A percentile compares a stretch with the other conserved stretches of the same genome.
Conservation (phyloP, 257 asterid genomes). For the Forsythia suspensa region DNA sequence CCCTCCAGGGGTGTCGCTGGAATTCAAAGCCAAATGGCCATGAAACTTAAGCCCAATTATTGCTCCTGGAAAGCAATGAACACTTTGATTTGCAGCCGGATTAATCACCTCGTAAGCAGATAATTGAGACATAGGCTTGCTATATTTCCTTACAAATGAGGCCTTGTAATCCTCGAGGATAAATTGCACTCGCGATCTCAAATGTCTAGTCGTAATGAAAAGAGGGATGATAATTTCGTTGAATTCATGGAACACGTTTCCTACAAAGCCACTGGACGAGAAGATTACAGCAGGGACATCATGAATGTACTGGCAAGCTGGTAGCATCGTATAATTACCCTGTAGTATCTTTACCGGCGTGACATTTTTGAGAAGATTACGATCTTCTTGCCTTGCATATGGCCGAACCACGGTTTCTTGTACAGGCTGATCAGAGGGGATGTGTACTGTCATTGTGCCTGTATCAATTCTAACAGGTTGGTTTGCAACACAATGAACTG, state of each 20-base stretch:
- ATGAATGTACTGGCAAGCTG: constrained; percentile 16
- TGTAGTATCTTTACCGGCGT: constrained; percentile 27
- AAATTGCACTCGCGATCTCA: constrained; percentile 37
- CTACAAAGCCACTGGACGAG: constrained; percentile 20
- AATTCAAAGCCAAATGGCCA: constrained; percentile 29
- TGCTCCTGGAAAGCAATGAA: constrained; percentile 56
- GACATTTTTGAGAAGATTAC: constrained; percentile 7
- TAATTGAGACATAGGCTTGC: constrained; percentile 36
- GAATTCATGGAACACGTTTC: constrained; percentile 57
- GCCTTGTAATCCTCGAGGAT: constrained; percentile 46
- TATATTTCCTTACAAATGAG: constrained; percentile 43
- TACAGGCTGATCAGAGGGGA: constrained; percentile 4
- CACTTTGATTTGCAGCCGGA: constrained; percentile 37
- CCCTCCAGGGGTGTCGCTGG: constrained; percentile 9
- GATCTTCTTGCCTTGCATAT: constrained; percentile 31
- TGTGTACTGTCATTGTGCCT: constrained; percentile 20
- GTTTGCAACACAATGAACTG: constrained; percentile 26
- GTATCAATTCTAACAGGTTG: constrained; percentile 31
- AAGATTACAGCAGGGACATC: constrained; percentile 18
- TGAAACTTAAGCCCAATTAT: constrained; percentile 51
- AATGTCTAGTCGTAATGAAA: constrained; percentile 45
- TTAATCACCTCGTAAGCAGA: constrained; percentile 37
- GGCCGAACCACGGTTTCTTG: constrained; percentile 28
- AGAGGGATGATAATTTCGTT: constrained; percentile 54
- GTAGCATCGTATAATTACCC: constrained; percentile 20